Base-by-base conservation (phyloP, 2,329 filamentous ascomycete genomes). In the Dactylonectria macrodidyma region DNA sequence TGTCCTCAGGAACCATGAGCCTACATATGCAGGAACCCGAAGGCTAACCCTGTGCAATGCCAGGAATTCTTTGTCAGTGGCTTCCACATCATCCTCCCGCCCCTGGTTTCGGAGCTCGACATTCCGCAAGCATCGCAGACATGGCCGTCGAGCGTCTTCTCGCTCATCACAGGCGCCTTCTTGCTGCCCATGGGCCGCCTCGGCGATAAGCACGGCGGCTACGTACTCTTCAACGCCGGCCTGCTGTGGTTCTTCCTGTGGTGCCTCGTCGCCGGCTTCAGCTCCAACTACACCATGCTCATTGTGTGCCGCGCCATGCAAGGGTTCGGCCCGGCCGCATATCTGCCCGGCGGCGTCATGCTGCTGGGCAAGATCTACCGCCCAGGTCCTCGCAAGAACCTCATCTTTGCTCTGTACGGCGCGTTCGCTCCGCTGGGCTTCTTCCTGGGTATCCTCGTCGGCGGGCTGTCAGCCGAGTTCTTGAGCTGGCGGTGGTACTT, bases 241-340 rank as follows among this genome's bases (percentile, higher is more conserved):
- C 82, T 90, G 33, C 70, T 82, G 47, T 93, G 93, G 93, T 87
- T 94, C 58, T 78, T 89, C 8, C 69, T 91, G 44, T 95, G 92
- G 89, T 90, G 89, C 10, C 80, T 95, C 60, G 82, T 94, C 61
- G 88, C 87, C 16, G 93, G 93, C 11, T 93, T 95, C 80, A 91
- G 90, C 66, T 82, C 84, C 61, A 91, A 88, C 79, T 87, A 90
- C 67, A 78, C 89, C 58, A 93, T 94, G 90, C 84, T 95, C 68
- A 91, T 94, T 71, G 84, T 92, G 62, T 93, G 90, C 76, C 90
- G 93, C 59, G 92, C 92, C 9, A 81, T 95, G 50, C 92, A 94
- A 78, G 93, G 93, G 0, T 81, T 95, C 10, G 93, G 92, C 0
- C 87, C 91, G 1, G 91, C 92, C 1, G 92, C 92, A 0, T 93